Percentiles rank a stretch among this genome's conserved stretches.
phyloP scores from a whole-genome alignment of 192 early-diverging fungal genomes.

The Coemansia sp. region DNA sequence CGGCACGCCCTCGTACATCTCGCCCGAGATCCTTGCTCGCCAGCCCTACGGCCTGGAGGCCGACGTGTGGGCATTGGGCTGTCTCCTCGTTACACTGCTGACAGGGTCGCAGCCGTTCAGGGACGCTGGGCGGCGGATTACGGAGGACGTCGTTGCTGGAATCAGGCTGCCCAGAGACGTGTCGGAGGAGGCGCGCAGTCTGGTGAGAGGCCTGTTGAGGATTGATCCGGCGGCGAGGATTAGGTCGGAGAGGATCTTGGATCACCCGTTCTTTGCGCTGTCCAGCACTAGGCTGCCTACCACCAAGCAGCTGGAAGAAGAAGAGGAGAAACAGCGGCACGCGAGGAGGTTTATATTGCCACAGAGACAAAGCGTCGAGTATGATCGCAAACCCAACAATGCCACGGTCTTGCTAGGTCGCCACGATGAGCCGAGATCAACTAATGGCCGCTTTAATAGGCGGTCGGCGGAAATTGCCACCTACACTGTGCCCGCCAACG shows the following conservation, averaged over 20 bases:
- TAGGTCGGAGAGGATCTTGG: slow-evolving; percentile 48
- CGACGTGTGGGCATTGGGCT: slow-evolving; percentile 79
- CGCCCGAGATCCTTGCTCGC: slow-evolving; percentile 71
- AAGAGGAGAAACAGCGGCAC: neutral
- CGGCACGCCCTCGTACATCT: slow-evolving; percentile 78
- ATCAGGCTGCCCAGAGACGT: slow-evolving; percentile 55
- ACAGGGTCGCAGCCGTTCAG: slow-evolving; percentile 73
- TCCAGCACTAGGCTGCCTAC: slow-evolving; percentile 13
- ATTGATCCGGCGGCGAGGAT: slow-evolving; percentile 59
- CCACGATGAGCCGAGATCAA: neutral
- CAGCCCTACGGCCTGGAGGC: slow-evolving; percentile 69
- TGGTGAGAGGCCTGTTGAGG: slow-evolving; percentile 59
- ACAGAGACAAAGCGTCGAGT: neutral
- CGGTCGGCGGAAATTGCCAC: neutral
- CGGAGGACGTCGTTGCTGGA: slow-evolving; percentile 49
- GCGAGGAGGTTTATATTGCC: neutral
- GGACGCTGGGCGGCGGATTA: slow-evolving; percentile 24
- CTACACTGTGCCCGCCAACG: slow-evolving; percentile 1
- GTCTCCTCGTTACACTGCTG: slow-evolving; percentile 69
- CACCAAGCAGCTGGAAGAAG: slow-evolving; percentile 1
- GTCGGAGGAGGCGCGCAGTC: slow-evolving; percentile 54
- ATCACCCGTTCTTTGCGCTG: slow-evolving; percentile 57
- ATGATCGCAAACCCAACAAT: neutral
- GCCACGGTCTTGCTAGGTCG: neutral
- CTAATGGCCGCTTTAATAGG: neutral